Evolutionary conservation across 192 early-diverging fungal species (phyloP).

Genomic region (Coemansia sp.): DNA sequence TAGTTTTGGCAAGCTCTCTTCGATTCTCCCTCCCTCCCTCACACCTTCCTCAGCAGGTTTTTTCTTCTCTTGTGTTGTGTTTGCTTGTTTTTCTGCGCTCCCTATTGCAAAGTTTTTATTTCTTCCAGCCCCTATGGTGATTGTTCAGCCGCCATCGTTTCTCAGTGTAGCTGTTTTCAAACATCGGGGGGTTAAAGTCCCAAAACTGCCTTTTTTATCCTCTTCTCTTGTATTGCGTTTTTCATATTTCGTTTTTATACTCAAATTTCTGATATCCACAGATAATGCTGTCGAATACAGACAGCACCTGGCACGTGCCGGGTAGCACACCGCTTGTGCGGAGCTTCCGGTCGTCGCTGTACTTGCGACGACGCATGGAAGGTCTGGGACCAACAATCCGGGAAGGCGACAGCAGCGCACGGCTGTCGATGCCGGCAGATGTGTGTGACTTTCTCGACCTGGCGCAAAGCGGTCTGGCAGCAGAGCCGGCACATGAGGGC

Average conservation of each 20-base stretch:
- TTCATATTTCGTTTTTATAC: not conserved
- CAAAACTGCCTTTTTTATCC: too few species aligned
- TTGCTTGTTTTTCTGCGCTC: constrained; percentile 4
- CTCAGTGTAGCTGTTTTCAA: not conserved
- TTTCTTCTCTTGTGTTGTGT: constrained; percentile 3
- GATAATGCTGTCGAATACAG: constrained; percentile 20
- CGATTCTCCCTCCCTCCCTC: not conserved
- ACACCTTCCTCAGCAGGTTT: not conserved
- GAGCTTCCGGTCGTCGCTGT: constrained; percentile 25
- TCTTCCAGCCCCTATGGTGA: constrained; percentile 5
- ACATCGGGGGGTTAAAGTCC: not conserved
- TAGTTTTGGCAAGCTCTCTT: not conserved
- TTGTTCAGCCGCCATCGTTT: constrained; percentile 4
- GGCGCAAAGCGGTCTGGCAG: constrained; percentile 7
- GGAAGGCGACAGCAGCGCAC: constrained; percentile 4
- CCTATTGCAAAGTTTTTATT: constrained; percentile 5
- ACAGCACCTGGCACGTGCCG: constrained; percentile 11
- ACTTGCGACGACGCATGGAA: constrained; percentile 29
- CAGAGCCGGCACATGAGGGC: not conserved
- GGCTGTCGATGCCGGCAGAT: constrained; percentile 38
- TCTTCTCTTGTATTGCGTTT: not conserved
- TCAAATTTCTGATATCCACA: not conserved
- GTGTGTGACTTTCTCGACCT: constrained; percentile 25
- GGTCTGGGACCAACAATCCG: constrained; percentile 2
- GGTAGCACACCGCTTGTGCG: constrained; percentile 27